Evolutionary conservation across 1,284 basidiomycete species (phyloP), one percentile per base, ranked within the genome.

Genomic region (Rhodotorula sp.): DNA sequence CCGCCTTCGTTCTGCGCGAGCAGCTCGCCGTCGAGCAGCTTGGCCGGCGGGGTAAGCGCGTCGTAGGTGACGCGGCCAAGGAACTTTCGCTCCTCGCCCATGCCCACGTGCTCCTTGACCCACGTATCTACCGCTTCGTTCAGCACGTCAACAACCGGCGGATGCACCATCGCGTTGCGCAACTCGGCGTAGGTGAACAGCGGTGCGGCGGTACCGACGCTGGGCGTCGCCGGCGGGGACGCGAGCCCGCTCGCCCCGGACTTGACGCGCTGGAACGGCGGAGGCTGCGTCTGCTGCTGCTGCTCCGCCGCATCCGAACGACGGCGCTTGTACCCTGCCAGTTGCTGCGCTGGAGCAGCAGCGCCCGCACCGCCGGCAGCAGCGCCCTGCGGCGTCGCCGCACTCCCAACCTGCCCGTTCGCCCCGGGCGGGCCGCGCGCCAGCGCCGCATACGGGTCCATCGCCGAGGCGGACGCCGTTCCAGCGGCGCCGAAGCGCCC

Each of bases 21-120:
- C 32, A 74, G 27, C 2, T 72, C 70, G 3, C 72, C 78, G 58
- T 76, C 74, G 19, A 79, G 65, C 32, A 79, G 46, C 57, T 67
- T 36, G 1, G 78, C 73, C 1, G 76, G 72, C 29, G 74, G 63
- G 8, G 67, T 50, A 57, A 72, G 74, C n/a, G 77, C 74, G 50
- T 77, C 75, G 61, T 79, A 79, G 25, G 70, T 46, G 34, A 75
- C 60, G 7, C 75, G 57, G 2, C 78, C 78, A 19, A 74, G 64
- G 70, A 71, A 77, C 27, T 59, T 61, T 22, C 66, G 29, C 60
- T 48, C 50, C 21, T n/a, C 41, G 17, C 27, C 55, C 25, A 27
- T 54, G 17, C 10, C 53, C 19, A 32, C 54, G 15, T 41, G 21
- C 55, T 54, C 39, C 36, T 10, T 12, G 22, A 41, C 55, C 17